Evolutionary conservation across 164 flowering plant species (phyloP).

Genomic region (Stephania japonica): DNA sequence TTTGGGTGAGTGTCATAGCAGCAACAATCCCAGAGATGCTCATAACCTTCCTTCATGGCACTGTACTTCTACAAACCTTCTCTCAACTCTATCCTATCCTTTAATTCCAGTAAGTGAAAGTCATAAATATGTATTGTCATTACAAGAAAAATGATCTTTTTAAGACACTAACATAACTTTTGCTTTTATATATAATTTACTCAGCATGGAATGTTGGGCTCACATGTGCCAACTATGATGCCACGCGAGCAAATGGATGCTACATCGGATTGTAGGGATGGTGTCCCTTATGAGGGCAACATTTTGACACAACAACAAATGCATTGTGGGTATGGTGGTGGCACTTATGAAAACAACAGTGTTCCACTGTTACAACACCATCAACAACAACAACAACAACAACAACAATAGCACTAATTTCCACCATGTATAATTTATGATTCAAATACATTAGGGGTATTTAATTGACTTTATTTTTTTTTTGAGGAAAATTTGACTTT

Average conservation of each 20-base stretch:
- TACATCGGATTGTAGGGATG: slow-evolving; percentile 17
- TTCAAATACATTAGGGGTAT: too few species aligned
- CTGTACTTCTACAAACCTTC: slow-evolving; percentile 30
- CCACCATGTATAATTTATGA: background rate
- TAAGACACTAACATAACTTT: background rate
- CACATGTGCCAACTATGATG: slow-evolving; percentile 20
- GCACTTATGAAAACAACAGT: slow-evolving; percentile 16
- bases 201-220: slow-evolving; percentile 25
- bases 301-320: too few species aligned
- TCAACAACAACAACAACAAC: background rate
- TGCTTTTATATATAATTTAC: background rate
- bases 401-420: background rate
- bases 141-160: too few species aligned
- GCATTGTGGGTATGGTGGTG: slow-evolving; percentile 5
- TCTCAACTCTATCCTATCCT: slow-evolving; percentile 26
- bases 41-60: slow-evolving; percentile 31
- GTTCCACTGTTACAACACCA: background rate
- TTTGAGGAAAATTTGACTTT: too few species aligned
- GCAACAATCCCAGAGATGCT: slow-evolving; percentile 22
- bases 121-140: background rate
- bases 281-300: slow-evolving; percentile 14
- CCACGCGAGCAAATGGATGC: slow-evolving; percentile 22
- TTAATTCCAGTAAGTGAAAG: slow-evolving; percentile 20
- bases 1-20: slow-evolving; percentile 31
- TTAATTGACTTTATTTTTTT: too few species aligned